A percentile compares a stretch with the other conserved stretches of the same genome.
These are phyloP conservation scores for Immersiporthe knoxdaviesiana DNA, from an alignment of 2,329 filamentous ascomycete species.

Conservation along the genomic window DNA sequence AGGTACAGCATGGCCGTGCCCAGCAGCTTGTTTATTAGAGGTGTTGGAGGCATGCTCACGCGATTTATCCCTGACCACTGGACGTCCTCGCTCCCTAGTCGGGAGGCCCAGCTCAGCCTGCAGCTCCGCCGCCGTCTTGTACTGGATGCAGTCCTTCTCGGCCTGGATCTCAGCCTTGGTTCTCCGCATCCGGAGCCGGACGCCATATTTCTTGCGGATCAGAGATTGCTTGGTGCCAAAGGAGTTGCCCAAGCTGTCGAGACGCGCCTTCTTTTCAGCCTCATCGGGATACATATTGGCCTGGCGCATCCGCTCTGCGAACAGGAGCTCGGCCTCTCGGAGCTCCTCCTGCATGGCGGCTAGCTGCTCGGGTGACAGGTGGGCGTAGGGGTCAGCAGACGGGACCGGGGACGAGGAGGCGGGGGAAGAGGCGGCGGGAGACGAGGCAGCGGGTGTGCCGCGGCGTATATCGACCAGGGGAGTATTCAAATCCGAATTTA, in stretches of 20 bases:
- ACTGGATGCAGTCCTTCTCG: slow-evolving; percentile 45
- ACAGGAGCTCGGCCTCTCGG: slow-evolving; percentile 42
- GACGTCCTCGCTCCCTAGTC: slow-evolving; percentile 3
- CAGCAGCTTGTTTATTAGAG: neutral
- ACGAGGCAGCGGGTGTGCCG: slow-evolving; percentile 6
- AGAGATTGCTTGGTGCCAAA: slow-evolving; percentile 60
- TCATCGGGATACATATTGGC: slow-evolving; percentile 44
- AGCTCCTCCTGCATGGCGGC: slow-evolving; percentile 44
- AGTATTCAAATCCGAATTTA: too few relatives aligned
- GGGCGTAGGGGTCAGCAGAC: slow-evolving; percentile 47
- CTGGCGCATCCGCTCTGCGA: slow-evolving; percentile 47
- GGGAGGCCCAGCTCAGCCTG: slow-evolving; percentile 16
- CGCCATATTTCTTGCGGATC: slow-evolving; percentile 62
- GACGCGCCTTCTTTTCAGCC: slow-evolving; percentile 35
- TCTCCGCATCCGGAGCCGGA: slow-evolving; percentile 54
- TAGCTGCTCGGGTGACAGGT: slow-evolving; percentile 43
- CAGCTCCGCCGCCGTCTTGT: slow-evolving; percentile 32
- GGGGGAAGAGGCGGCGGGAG: slow-evolving; percentile 20
- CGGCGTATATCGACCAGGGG: too few relatives aligned
- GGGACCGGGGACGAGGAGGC: neutral
- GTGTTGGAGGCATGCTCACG: neutral
- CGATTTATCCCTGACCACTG: neutral
- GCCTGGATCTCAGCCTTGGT: slow-evolving; percentile 51
- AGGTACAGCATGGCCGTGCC: neutral
- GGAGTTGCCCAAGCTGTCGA: slow-evolving; percentile 53